Evolutionary conservation across 225 moss, liverwort and hornwort genomes (phyloP).

Genomic region (Takakia lepidozioides): DNA sequence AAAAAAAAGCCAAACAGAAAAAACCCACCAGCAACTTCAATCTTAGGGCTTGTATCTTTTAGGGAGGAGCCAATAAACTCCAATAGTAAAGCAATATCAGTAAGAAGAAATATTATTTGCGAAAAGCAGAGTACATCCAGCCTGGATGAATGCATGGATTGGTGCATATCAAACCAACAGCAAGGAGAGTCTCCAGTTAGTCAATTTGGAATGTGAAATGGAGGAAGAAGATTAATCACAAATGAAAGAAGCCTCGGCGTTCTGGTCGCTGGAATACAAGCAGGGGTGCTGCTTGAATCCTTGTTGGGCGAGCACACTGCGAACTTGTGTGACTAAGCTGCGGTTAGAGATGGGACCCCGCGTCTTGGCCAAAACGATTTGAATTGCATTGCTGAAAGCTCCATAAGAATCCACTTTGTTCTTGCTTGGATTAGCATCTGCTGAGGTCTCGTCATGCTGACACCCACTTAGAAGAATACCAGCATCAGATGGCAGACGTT

Average conservation of each 20-base stretch:
- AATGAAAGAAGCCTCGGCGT: conserved; percentile 36
- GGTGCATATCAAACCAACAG: too few species aligned
- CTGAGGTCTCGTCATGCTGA: conserved; percentile 42
- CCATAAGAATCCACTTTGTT: conserved; percentile 54
- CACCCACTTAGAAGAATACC: conserved; percentile 56
- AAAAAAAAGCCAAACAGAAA: too few species aligned
- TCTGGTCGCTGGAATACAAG: conserved; percentile 42
- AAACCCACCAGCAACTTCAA: too few species aligned
- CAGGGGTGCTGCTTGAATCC: conserved; percentile 56
- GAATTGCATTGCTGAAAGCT: conserved; percentile 58
- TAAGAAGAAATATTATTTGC: too few species aligned
- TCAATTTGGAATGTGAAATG: too few species aligned
- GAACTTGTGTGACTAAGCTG: conserved; percentile 36
- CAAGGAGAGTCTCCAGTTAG: too few species aligned
- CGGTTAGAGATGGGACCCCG: conserved; percentile 31
- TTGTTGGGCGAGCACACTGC: conserved; percentile 28
- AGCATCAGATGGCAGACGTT: conserved; percentile 26
- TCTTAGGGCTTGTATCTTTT: too few species aligned
- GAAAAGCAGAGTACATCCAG: too few species aligned
- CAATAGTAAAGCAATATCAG: too few species aligned
- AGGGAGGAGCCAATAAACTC: too few species aligned
- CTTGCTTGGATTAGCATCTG: conserved; percentile 58
- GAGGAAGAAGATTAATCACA: too few species aligned
- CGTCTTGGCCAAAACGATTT: conserved; percentile 32
- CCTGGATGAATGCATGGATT: too few species aligned